Conservation (phyloP, 192 early-diverging fungal species). For the Funneliformis mosseae region DNA sequence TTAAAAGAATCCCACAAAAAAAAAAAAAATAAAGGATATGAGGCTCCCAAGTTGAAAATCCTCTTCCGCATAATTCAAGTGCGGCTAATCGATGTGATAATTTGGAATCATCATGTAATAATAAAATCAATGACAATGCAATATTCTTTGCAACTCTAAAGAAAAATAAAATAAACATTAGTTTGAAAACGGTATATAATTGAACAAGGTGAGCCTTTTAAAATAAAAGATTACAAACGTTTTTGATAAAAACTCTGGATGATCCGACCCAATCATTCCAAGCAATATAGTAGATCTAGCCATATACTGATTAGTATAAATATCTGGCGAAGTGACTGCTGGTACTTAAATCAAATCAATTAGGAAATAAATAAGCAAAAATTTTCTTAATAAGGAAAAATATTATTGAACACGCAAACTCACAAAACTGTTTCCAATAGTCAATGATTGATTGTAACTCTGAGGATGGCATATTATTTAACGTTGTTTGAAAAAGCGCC, state of each 20-base stretch:
- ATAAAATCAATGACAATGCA: conserved; percentile 65
- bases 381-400: neutral
- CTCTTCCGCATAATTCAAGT: conserved; percentile 72
- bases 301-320: conserved; percentile 50
- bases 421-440: conserved; percentile 73
- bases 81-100: conserved; percentile 59
- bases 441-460: conserved; percentile 58
- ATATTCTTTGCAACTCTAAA: conserved; percentile 57
- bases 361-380: conserved; percentile 22
- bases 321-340: conserved; percentile 40
- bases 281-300: conserved; percentile 72
- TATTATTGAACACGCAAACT: conserved; percentile 28
- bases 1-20: neutral
- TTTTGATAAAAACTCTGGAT: conserved; percentile 50
- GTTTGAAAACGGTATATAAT: neutral
- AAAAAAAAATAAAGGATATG: conserved; percentile 44
- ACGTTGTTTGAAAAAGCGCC: conserved; percentile 53
- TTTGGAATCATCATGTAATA: conserved; percentile 62
- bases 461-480: conserved; percentile 51
- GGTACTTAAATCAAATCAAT: conserved; percentile 48
- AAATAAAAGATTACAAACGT: conserved; percentile 36
- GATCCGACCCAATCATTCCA: conserved; percentile 71
- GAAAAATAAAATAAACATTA: neutral
- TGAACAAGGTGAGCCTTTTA: neutral
- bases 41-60: conserved; percentile 76